Conservation (phyloP, 2,329 filamentous ascomycete species). For the Chaetoscypha palmicola region DNA sequence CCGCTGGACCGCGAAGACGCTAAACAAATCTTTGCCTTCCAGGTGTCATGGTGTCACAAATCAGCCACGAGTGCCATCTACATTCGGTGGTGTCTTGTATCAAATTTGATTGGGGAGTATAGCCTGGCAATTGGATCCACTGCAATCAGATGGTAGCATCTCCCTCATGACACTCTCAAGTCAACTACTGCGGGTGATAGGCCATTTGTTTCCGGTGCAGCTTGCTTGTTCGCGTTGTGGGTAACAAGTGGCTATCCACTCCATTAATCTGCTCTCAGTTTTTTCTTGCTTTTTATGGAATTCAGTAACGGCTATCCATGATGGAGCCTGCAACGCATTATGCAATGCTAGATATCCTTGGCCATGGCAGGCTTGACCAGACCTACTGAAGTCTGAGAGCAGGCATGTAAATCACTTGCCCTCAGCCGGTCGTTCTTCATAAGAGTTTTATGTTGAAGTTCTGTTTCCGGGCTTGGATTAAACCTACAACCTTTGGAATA, state of each 20-base stretch:
- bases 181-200: background rate
- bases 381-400: background rate
- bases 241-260: background rate
- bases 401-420: slow-evolving; percentile 3
- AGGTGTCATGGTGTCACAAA: background rate
- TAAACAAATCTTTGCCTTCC: background rate
- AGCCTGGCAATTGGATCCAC: background rate
- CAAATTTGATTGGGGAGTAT: background rate
- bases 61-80: background rate
- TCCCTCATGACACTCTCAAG: background rate
- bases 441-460: background rate
- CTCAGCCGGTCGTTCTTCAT: background rate
- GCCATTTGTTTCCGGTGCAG: background rate
- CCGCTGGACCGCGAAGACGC: slow-evolving; percentile 1
- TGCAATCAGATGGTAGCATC: background rate
- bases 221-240: background rate
- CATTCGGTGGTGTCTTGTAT: background rate
- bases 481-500: slow-evolving; percentile 1
- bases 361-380: background rate
- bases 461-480: background rate
- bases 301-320: background rate
- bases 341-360: slow-evolving; percentile 1
- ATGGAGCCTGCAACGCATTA: slow-evolving; percentile 6
- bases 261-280: no score
- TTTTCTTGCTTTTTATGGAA: slow-evolving; percentile 1